A percentile compares a stretch with the other conserved stretches of the same genome.
phyloP scores from a whole-genome alignment of 768 basidiomycete species.

The Pulveroboletus sp. region DNA sequence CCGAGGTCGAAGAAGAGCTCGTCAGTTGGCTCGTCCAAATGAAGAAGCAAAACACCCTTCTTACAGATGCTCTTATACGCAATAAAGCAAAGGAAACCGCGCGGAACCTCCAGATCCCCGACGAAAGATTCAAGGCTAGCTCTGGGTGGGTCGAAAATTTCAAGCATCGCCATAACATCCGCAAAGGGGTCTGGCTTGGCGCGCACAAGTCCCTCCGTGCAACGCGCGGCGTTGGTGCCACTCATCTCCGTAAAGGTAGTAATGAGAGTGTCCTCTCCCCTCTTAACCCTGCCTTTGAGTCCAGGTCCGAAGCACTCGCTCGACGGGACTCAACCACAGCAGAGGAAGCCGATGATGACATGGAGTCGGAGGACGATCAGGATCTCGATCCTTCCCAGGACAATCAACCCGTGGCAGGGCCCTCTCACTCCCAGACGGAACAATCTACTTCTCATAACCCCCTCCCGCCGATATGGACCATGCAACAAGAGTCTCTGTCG shows the following conservation, averaged over 20 bases:
- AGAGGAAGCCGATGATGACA: constrained; percentile 33
- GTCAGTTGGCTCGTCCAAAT: constrained; percentile 56
- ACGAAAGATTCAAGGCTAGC: constrained; percentile 85
- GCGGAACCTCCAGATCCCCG: constrained; percentile 46
- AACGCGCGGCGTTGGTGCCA: constrained; percentile 27
- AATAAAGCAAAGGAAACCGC: constrained; percentile 67
- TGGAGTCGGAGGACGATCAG: constrained; percentile 34
- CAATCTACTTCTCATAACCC: constrained; percentile 25
- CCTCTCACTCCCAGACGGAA: constrained; percentile 28
- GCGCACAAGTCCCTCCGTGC: constrained; percentile 33
- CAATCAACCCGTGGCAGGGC: constrained; percentile 23
- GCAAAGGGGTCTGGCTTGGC: constrained; percentile 55
- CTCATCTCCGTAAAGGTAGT: constrained; percentile 35
- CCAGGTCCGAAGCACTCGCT: constrained; percentile 26
- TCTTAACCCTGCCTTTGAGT: constrained; percentile 37
- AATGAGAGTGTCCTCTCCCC: constrained; percentile 35
- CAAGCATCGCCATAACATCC: constrained; percentile 76
- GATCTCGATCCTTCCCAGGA: constrained; percentile 26
- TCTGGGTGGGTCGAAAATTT: constrained; percentile 92
- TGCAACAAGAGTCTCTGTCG: constrained; percentile 29
- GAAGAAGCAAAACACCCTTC: constrained; percentile 40
- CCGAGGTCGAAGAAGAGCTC: constrained; percentile 65
- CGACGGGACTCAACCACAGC: constrained; percentile 25
- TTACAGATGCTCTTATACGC: constrained; percentile 64
- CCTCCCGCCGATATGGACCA: constrained; percentile 32